Evolutionary conservation across 352 stramenopile genomes (phyloP).

Genomic region (Pythium biforme): DNA sequence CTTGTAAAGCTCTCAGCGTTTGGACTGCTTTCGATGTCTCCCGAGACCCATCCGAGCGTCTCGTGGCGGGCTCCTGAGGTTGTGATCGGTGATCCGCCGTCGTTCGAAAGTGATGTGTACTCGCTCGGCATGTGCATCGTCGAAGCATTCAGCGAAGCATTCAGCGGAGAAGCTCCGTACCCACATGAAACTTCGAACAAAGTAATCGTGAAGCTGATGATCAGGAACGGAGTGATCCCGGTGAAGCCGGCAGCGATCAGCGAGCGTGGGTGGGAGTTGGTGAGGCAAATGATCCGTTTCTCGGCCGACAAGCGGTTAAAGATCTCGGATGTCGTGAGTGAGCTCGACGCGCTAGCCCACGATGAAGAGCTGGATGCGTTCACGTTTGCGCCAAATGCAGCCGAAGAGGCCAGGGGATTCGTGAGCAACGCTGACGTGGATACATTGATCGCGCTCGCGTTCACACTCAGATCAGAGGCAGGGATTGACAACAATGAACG

Average conservation of each 20-base stretch:
- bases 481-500: too few relatives aligned
- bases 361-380: neutral
- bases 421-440: too few relatives aligned
- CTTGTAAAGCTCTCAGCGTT: constrained; percentile 12
- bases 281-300: constrained; percentile 3
- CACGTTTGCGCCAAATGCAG: neutral
- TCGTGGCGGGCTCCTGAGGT: constrained; percentile 25
- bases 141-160: constrained; percentile 27
- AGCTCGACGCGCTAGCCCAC: neutral
- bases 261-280: constrained; percentile 2
- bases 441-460: too few relatives aligned
- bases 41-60: neutral
- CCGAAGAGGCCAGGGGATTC: neutral
- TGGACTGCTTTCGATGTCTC: neutral
- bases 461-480: too few relatives aligned
- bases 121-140: constrained; percentile 36
- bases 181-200: neutral
- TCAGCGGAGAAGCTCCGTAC: too few relatives aligned
- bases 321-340: constrained; percentile 10
- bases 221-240: neutral
- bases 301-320: neutral
- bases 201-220: neutral
- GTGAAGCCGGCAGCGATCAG: neutral
- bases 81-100: constrained; percentile 3
- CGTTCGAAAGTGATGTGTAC: constrained; percentile 24